Evolutionary conservation across 2,329 filamentous ascomycete genomes (phyloP).

Genomic region (Hansfordia pulvinata): DNA sequence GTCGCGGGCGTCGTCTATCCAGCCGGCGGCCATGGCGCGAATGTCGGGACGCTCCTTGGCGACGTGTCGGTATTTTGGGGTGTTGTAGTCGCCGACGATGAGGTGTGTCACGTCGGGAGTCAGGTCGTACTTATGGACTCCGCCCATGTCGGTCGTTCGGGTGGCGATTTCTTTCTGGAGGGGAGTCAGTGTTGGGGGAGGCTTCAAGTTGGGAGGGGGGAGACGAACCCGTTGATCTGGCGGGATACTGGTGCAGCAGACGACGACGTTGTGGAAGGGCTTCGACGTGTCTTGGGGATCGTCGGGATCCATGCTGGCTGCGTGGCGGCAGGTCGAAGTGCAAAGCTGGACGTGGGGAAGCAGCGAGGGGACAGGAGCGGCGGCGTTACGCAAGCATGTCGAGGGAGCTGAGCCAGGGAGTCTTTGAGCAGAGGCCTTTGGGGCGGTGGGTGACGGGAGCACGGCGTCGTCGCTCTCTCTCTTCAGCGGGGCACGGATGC

Average conservation of each 20-base stretch:
- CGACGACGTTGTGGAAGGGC: constrained; percentile 57
- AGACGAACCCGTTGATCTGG: constrained; percentile 60
- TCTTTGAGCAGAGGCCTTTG: no score
- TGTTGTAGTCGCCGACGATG: constrained; percentile 78
- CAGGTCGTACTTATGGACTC: constrained; percentile 75
- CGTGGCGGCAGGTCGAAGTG: no score
- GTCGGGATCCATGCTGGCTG: constrained; percentile 1
- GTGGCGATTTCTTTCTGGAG: constrained; percentile 40
- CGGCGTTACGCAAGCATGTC: no score
- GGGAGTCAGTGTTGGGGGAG: no score
- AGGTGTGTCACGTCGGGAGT: constrained; percentile 95
- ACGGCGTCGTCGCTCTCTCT: no score
- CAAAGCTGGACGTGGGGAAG: no score
- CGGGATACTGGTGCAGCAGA: constrained; percentile 80
- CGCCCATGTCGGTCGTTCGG: constrained; percentile 70
- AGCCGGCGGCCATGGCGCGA: constrained; percentile 66
- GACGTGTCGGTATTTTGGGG: constrained; percentile 90
- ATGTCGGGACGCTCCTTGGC: constrained; percentile 81
- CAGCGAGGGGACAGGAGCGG: no score
- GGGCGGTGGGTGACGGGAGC: no score
- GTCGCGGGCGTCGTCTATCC: constrained; percentile 68
- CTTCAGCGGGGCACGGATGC: no score
- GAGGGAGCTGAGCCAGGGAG: no score
- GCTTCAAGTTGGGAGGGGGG: constrained; percentile 2
- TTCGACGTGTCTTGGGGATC: constrained; percentile 35